phyloP scores from a whole-genome alignment of 176 grass and related monocot species.

The Musa itinerans region DNA sequence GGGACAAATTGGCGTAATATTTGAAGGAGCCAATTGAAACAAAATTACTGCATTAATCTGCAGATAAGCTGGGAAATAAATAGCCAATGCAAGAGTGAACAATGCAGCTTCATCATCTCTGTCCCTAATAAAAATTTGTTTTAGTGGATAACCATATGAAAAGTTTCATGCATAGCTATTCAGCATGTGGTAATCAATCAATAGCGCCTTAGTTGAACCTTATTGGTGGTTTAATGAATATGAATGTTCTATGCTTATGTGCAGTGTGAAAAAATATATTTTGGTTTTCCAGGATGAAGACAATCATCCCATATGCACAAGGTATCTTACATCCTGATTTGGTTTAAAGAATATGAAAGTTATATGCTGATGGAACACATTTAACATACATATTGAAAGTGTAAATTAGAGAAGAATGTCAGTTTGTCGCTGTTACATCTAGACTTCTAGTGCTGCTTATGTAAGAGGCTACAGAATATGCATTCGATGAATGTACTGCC shows the following conservation, averaged over 20 bases:
- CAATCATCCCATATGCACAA: background rate
- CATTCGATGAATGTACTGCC: background rate
- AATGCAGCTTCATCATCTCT: too few relatives aligned
- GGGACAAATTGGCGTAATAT: background rate
- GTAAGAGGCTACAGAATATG: background rate
- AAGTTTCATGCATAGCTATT: background rate
- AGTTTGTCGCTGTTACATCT: background rate
- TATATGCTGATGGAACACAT: background rate
- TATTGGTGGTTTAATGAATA: background rate
- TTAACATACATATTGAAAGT: background rate
- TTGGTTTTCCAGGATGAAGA: background rate
- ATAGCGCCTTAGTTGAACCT: background rate
- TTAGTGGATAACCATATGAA: background rate
- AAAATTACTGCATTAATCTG: too few relatives aligned
- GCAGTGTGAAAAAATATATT: background rate
- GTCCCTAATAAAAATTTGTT: background rate
- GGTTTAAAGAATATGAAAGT: too few relatives aligned
- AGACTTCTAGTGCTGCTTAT: background rate
- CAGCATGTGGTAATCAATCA: background rate
- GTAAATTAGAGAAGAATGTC: background rate
- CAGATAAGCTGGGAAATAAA: too few relatives aligned
- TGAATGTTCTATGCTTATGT: background rate
- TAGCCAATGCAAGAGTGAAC: too few relatives aligned
- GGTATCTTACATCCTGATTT: background rate
- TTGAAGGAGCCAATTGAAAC: too few relatives aligned